Evolutionary conservation across 2,329 filamentous ascomycete species (phyloP).

Genomic region (Ophidiomyces ophidiicola): DNA sequence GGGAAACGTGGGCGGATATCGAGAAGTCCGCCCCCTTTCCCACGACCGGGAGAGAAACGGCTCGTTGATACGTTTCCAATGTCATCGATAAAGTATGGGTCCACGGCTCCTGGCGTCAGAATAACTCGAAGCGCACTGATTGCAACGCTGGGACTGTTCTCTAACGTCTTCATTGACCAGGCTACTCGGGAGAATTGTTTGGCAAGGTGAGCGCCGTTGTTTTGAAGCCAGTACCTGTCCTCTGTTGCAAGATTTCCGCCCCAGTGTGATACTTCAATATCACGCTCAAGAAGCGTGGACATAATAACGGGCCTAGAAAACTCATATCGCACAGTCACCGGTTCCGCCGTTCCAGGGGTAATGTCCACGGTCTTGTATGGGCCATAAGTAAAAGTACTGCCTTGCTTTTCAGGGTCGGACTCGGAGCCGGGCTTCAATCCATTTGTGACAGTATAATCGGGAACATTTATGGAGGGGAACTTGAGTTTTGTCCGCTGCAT

Average conservation of each 20-base stretch:
- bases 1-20: slow-evolving; percentile 91
- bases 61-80: slow-evolving; percentile 97
- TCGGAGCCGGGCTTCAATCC: slow-evolving; percentile 43
- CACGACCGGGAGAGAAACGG: slow-evolving; percentile 51
- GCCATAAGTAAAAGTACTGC: slow-evolving; percentile 77
- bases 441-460: slow-evolving; percentile 69
- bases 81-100: slow-evolving; percentile 89
- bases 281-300: slow-evolving; percentile 66
- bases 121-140: slow-evolving; percentile 73
- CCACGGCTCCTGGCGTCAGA: slow-evolving; percentile 63
- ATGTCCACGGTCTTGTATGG: slow-evolving; percentile 61
- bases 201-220: slow-evolving; percentile 69
- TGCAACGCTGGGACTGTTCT: slow-evolving; percentile 63
- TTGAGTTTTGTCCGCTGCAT: slow-evolving; percentile 99
- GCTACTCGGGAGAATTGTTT: slow-evolving; percentile 63
- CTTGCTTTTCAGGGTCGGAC: slow-evolving; percentile 63
- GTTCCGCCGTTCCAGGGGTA: slow-evolving; percentile 61
- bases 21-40: slow-evolving; percentile 62
- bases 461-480: slow-evolving; percentile 62
- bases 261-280: slow-evolving; percentile 95
- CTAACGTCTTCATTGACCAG: slow-evolving; percentile 61
- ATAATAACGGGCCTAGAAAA: slow-evolving; percentile 86
- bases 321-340: slow-evolving; percentile 75
- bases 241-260: slow-evolving; percentile 92
- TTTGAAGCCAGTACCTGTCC: slow-evolving; percentile 78